A percentile compares a stretch with the other conserved stretches of the same genome.
phyloP scores from a whole-genome alignment of 1,139 yeast genomes.

The Kurtzmaniella quercitrusa region DNA sequence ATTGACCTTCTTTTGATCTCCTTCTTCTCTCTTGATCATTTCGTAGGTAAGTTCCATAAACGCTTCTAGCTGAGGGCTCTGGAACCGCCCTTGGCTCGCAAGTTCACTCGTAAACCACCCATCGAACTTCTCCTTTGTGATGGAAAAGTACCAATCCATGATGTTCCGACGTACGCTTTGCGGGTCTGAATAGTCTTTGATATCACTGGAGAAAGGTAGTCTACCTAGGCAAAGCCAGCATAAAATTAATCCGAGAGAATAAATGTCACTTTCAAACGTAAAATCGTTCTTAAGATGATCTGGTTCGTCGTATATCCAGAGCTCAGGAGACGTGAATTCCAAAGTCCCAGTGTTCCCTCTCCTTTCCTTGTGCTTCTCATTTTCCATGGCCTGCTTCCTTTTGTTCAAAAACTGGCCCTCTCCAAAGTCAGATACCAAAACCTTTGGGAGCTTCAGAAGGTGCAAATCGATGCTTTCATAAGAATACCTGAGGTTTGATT shows the following conservation, averaged over 20 bases:
- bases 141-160: constrained; percentile 25
- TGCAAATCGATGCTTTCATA: constrained; percentile 18
- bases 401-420: constrained; percentile 70
- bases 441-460: constrained; percentile 47
- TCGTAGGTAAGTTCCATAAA: constrained; percentile 22
- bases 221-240: constrained; percentile 68
- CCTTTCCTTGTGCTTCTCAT: constrained; percentile 17
- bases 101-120: constrained; percentile 20
- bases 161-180: constrained; percentile 23
- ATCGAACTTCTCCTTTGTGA: constrained; percentile 18
- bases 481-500: constrained; percentile 6
- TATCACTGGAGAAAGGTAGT: constrained; percentile 48
- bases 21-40: constrained; percentile 29
- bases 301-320: constrained; percentile 37
- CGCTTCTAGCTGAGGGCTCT: constrained; percentile 10
- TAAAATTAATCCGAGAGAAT: constrained; percentile 77
- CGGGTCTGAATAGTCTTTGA: constrained; percentile 32
- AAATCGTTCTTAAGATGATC: constrained; percentile 45
- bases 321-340: constrained; percentile 84
- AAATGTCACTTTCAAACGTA: constrained; percentile 69
- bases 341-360: constrained; percentile 80
- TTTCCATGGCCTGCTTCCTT: constrained; percentile 18
- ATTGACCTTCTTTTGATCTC: constrained; percentile 6
- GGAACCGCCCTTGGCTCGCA: constrained; percentile 6
- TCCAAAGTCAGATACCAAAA: constrained; percentile 84